Percentiles rank a stretch among this genome's conserved stretches.
Conservation (phyloP, 73 alveolate genomes). For the Tetrahymena borealis region DNA sequence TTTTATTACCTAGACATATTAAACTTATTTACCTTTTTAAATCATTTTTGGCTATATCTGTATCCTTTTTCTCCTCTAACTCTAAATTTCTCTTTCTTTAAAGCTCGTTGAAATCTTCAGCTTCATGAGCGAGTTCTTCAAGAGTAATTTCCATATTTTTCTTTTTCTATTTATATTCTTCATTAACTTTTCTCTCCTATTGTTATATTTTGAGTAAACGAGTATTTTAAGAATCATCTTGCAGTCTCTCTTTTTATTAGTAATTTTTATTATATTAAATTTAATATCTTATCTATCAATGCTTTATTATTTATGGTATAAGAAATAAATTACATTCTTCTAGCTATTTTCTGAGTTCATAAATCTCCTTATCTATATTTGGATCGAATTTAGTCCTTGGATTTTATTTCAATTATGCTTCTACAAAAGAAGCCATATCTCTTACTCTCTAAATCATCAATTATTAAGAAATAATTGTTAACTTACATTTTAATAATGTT, state of each 20-base stretch:
- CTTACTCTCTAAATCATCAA: not conserved
- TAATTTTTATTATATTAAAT: not conserved
- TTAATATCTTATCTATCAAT: not conserved
- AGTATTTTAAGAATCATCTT: not conserved
- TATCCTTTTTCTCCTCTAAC: not conserved
- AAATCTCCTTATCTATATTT: not conserved
- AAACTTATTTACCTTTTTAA: not conserved
- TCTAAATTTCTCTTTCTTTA: not conserved
- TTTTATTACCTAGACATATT: not conserved
- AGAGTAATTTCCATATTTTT: not conserved
- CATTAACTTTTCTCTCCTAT: not conserved
- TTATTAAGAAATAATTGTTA: not conserved
- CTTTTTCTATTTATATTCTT: not conserved
- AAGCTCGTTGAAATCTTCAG: not conserved
- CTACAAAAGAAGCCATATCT: not conserved
- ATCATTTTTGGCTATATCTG: not conserved
- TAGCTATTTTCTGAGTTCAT: not conserved
- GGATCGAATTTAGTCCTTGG: not conserved
- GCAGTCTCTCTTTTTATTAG: not conserved
- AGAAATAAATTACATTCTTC: not conserved
- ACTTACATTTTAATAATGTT: not conserved
- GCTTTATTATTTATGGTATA: not conserved
- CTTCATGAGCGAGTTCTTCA: not conserved
- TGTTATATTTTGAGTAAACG: not conserved
- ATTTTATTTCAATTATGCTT: not conserved